A percentile compares a stretch with the other conserved stretches of the same genome.
These are phyloP conservation scores for Yamadazyma sp. DNA, from an alignment of 805 yeast species.

Conservation along the genomic window DNA sequence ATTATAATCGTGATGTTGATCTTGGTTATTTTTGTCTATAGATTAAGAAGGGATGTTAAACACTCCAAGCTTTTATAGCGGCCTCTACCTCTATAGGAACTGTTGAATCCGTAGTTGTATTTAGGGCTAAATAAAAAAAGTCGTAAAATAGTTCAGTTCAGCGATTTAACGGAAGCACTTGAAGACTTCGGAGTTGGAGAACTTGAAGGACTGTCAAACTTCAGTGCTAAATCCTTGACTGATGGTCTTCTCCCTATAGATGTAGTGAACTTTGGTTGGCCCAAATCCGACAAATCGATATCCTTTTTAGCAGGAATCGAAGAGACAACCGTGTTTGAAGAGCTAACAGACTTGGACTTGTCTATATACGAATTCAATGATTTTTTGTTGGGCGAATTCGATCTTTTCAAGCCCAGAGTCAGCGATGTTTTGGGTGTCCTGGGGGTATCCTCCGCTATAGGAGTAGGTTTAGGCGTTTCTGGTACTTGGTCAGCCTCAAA, in stretches of 20 bases:
- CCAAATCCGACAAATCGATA: constrained; percentile 22
- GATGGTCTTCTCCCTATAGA: constrained; percentile 30
- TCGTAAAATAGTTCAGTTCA: too few relatives aligned
- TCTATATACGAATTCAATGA: constrained; percentile 23
- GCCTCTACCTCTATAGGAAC: too few relatives aligned
- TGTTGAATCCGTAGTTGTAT: too few relatives aligned
- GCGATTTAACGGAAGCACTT: constrained; percentile 15
- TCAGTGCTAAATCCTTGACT: constrained; percentile 32
- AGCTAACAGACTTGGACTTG: background rate
- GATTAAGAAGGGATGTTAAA: constrained; percentile 61
- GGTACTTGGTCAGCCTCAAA: constrained; percentile 1
- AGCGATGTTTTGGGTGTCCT: constrained; percentile 19
- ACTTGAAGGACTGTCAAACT: constrained; percentile 22
- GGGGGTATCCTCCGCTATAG: constrained; percentile 9
- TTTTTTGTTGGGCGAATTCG: constrained; percentile 41
- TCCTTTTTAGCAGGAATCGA: constrained; percentile 25
- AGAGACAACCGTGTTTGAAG: constrained; percentile 20
- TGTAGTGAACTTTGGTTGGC: constrained; percentile 30
- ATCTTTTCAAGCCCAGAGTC: constrained; percentile 30
- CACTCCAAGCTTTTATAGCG: constrained; percentile 57
- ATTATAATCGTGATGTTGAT: constrained; percentile 39
- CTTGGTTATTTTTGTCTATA: constrained; percentile 48
- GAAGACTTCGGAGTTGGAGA: constrained; percentile 17
- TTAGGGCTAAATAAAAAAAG: too few relatives aligned
- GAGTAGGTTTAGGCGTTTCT: constrained; percentile 11